Base-by-base conservation (phyloP, 345 rosid genomes). In the Toxicodendron radicans region DNA sequence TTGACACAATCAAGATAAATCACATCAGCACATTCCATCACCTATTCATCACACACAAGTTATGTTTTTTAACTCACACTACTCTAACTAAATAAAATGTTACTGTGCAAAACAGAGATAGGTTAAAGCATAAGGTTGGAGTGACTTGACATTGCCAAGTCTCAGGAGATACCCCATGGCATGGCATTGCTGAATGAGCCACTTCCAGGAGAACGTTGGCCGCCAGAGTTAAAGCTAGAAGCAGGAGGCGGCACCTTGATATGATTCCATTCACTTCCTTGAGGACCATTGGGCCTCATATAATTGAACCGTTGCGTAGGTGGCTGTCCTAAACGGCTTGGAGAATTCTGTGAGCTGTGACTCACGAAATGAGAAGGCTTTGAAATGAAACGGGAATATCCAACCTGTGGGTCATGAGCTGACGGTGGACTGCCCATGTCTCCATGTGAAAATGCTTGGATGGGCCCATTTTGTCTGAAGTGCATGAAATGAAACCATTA, bases 321-420 rank as follows among this genome's bases (percentile, higher is more conserved):
- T 74, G 87, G 96, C 74, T 95, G 99, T 65, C 98, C 92, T 78
- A 95, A 89, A 60, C 98, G 97, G 80, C 99, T 95, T 8, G 94
- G 94, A 70, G 92, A 83, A 84, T 87, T 95, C 75, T 91, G 95
- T 4, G 91, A 54, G 60, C 81, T 58, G 62, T 89, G 96, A 16
- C 91, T 82, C 67, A 72, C 79, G 64, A 80, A 81, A 82, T 86
- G 83, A 57, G 90, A 75, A 75, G 89, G 79, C 83, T 87, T 89
- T 75, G 97, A 83, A 74, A 79, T 80, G 64, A 82, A 80, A 65
- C 83, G 93, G 66, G 88, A 80, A 75, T 80, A 84, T 70, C 98
- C 92, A 74, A 75, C 78, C 78, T 86, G 87, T 56, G 73, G 77
- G 70, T 93, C 98, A 78, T 81, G 82, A 77, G 85, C 71, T 76